Percentiles rank a stretch among this genome's conserved stretches.
phyloP scores from a whole-genome alignment of 1,284 basidiomycete genomes.

The Rhodotorula sp. region DNA sequence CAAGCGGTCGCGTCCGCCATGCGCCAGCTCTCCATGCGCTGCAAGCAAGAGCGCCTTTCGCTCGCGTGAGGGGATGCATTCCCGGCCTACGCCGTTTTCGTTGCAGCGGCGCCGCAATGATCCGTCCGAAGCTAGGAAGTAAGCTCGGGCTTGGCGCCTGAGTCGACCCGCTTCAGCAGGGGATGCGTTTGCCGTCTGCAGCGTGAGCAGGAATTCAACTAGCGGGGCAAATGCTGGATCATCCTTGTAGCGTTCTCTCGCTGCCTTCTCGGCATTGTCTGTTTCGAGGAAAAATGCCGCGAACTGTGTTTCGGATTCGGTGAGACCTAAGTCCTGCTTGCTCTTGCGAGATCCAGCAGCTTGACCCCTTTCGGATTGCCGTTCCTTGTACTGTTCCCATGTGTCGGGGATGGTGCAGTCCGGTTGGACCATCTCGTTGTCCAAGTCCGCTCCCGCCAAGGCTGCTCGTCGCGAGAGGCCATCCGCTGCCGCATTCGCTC shows the following conservation, averaged over 20 bases:
- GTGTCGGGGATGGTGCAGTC: background rate
- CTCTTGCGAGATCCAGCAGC: background rate
- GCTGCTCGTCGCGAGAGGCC: background rate
- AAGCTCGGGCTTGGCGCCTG: background rate
- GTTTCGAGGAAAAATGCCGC: background rate
- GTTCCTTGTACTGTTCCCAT: background rate
- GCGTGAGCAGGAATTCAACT: background rate
- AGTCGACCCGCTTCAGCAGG: background rate
- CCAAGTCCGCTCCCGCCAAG: too few species aligned
- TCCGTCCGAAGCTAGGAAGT: background rate
- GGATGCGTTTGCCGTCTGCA: background rate
- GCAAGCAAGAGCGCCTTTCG: background rate
- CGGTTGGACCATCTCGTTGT: background rate
- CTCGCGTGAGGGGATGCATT: conserved; percentile 1
- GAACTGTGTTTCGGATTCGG: background rate
- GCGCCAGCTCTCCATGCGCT: background rate
- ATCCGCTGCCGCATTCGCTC: background rate
- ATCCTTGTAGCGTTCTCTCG: background rate
- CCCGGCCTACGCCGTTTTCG: background rate
- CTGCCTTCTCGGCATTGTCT: background rate
- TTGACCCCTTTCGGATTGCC: background rate
- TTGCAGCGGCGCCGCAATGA: background rate
- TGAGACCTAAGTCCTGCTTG: background rate
- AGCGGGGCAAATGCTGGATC: background rate
- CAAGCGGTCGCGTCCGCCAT: background rate